These are phyloP conservation scores for Drechslerella dactyloides DNA, from an alignment of 2,329 filamentous ascomycete species.

Conservation along the genomic window DNA sequence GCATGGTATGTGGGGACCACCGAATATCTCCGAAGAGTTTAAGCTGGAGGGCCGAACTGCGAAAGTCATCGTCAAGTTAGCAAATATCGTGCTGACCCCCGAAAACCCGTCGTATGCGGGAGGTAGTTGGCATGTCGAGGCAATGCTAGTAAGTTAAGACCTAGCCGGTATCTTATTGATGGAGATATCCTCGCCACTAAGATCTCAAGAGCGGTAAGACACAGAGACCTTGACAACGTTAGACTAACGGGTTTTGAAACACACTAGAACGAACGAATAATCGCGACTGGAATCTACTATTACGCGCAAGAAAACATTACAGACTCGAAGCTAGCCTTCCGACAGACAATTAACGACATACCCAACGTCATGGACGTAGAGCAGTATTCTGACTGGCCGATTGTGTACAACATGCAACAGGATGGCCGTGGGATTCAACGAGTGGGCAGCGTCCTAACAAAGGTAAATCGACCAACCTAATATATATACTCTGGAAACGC, in stretches of 20 bases:
- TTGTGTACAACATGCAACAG: constrained; percentile 39
- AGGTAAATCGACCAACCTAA: too few relatives aligned
- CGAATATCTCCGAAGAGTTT: constrained; percentile 18
- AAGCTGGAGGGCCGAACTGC: constrained; percentile 59
- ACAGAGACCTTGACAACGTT: too few relatives aligned
- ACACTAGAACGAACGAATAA: constrained; percentile 68
- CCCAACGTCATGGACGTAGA: constrained; percentile 2
- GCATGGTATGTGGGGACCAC: constrained; percentile 9
- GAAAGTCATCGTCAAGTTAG: constrained; percentile 70
- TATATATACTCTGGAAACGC: too few relatives aligned
- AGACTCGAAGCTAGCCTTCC: constrained; percentile 63
- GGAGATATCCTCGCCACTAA: background rate
- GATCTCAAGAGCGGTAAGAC: too few relatives aligned
- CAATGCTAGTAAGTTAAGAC: constrained; percentile 57
- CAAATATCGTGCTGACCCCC: constrained; percentile 67
- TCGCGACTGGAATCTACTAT: constrained; percentile 69
- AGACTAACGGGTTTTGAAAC: too few relatives aligned
- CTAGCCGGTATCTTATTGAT: background rate
- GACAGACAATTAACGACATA: constrained; percentile 56
- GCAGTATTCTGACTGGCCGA: constrained; percentile 26
- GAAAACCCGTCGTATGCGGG: constrained; percentile 63
- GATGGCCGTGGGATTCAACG: constrained; percentile 20
- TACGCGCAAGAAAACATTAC: constrained; percentile 69
- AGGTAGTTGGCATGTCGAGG: constrained; percentile 67
- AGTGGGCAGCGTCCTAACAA: constrained; percentile 37